Evolutionary conservation across 2,329 filamentous ascomycete genomes (phyloP).

Genomic region (Neofusicoccum ribis): DNA sequence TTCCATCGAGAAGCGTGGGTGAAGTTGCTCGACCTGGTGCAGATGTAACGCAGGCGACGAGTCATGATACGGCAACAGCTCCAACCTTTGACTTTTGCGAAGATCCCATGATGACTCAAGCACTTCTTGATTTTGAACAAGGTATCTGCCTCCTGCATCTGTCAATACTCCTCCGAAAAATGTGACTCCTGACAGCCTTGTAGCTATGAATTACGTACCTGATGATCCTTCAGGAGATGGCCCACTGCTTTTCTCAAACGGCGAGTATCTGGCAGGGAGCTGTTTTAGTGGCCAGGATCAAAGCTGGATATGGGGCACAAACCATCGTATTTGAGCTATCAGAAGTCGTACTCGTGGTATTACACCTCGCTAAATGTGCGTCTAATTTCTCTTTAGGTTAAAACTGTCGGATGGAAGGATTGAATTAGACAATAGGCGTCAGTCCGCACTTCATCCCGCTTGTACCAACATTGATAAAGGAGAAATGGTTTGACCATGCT

Average conservation of each 20-base stretch:
- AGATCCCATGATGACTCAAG: neutral
- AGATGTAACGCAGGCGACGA: neutral
- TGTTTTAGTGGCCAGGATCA: neutral
- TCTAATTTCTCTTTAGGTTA: too few relatives aligned
- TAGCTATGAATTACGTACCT: neutral
- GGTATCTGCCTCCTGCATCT: neutral
- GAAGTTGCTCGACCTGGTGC: too few relatives aligned
- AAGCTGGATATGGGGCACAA: constrained; percentile 1
- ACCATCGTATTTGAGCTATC: neutral
- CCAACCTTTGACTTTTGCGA: neutral
- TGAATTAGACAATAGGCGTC: too few relatives aligned
- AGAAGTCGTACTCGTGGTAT: too few relatives aligned
- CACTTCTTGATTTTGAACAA: neutral
- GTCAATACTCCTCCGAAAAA: neutral
- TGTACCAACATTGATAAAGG: too few relatives aligned
- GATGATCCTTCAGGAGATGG: neutral
- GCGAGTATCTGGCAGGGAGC: too few relatives aligned
- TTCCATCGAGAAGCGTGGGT: neutral
- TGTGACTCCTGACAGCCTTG: neutral
- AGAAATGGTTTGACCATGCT: too few relatives aligned
- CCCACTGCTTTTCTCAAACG: too few relatives aligned
- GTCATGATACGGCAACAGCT: too few relatives aligned
- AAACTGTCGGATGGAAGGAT: too few relatives aligned
- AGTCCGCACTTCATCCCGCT: too few relatives aligned
- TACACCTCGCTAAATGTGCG: too few relatives aligned